Evolutionary conservation across 495 filamentous ascomycete genomes (phyloP).

Genomic region (Pyrenula massariospora): DNA sequence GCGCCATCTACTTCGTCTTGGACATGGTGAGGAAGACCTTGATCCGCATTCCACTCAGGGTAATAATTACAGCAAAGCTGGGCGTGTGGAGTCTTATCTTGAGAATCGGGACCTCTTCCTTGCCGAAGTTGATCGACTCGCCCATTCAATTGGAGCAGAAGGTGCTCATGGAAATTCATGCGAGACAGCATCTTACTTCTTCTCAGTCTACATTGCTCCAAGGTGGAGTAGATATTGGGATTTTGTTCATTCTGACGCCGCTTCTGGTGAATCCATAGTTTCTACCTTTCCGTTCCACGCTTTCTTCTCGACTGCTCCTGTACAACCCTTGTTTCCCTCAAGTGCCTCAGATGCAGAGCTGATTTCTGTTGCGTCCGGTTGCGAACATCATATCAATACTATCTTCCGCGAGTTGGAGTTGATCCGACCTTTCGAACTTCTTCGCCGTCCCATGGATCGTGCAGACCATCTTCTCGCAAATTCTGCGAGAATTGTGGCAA

Average conservation of each 20-base stretch:
- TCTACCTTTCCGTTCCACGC: conserved; percentile 78
- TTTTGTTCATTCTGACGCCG: conserved; percentile 33
- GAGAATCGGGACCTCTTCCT: conserved; percentile 74
- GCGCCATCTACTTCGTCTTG: conserved; percentile 82
- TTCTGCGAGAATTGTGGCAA: conserved; percentile 90
- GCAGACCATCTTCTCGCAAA: conserved; percentile 92
- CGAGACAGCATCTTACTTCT: conserved; percentile 95
- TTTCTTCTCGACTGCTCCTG: conserved; percentile 79
- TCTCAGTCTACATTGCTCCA: conserved; percentile 78
- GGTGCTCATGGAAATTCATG: conserved; percentile 91
- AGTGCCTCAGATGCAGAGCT: conserved; percentile 50
- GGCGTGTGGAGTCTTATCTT: conserved; percentile 89
- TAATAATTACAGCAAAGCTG: conserved; percentile 79
- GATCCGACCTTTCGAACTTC: conserved; percentile 88
- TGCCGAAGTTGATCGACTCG: conserved; percentile 75
- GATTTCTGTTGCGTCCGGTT: conserved; percentile 71
- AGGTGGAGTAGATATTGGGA: conserved; percentile 82
- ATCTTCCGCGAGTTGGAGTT: conserved; percentile 91
- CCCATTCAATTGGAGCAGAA: conserved; percentile 68
- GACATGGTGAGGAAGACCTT: conserved; percentile 90
- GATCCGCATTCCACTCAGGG: conserved; percentile 49
- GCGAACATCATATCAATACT: conserved; percentile 81
- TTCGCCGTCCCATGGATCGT: conserved; percentile 76
- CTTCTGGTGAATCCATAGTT: conserved; percentile 47
- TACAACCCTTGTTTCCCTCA: conserved; percentile 63